Evolutionary conservation across 2,329 filamentous ascomycete genomes (phyloP).

Genomic region (Diaporthe ampelina): DNA sequence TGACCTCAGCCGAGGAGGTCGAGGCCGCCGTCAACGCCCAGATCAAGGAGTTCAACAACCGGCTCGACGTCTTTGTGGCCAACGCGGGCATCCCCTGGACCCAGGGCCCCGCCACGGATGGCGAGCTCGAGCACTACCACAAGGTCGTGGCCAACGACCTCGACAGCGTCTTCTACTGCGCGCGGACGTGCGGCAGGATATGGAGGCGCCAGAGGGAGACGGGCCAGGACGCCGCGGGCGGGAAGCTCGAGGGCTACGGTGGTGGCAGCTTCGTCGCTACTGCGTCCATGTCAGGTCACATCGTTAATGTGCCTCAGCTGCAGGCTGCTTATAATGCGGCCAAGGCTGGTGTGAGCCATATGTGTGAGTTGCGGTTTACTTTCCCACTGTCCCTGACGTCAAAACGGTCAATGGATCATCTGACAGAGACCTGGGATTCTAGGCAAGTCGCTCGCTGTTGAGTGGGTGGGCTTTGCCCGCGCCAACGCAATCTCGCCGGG

Average conservation of each 20-base stretch:
- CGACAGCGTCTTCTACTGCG: conserved; percentile 84
- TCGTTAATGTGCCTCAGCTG: conserved; percentile 79
- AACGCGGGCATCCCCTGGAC: conserved; percentile 84
- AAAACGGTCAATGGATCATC: not conserved
- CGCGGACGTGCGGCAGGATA: conserved; percentile 76
- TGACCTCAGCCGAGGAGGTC: conserved; percentile 67
- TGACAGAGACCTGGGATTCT: not conserved
- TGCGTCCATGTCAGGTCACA: conserved; percentile 76
- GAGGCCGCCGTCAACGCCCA: conserved; percentile 65
- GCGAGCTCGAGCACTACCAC: conserved; percentile 38
- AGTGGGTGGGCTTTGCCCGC: conserved; percentile 82
- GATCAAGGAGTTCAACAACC: conserved; percentile 77
- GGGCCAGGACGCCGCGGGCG: conserved; percentile 73
- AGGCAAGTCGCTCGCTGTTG: conserved; percentile 77
- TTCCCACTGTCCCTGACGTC: no score
- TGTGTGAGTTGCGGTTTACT: conserved; percentile 12
- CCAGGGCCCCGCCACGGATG: conserved; percentile 63
- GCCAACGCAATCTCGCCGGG: conserved; percentile 81
- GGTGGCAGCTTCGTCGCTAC: conserved; percentile 76
- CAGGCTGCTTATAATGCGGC: conserved; percentile 80
- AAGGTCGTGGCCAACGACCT: conserved; percentile 78
- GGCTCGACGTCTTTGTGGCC: conserved; percentile 83
- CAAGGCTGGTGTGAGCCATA: conserved; percentile 73
- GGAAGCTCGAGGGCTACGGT: conserved; percentile 70
- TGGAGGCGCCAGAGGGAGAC: conserved; percentile 80